phyloP scores from a whole-genome alignment of 2,329 filamentous ascomycete species.

The Fusarium fracticaudum region DNA sequence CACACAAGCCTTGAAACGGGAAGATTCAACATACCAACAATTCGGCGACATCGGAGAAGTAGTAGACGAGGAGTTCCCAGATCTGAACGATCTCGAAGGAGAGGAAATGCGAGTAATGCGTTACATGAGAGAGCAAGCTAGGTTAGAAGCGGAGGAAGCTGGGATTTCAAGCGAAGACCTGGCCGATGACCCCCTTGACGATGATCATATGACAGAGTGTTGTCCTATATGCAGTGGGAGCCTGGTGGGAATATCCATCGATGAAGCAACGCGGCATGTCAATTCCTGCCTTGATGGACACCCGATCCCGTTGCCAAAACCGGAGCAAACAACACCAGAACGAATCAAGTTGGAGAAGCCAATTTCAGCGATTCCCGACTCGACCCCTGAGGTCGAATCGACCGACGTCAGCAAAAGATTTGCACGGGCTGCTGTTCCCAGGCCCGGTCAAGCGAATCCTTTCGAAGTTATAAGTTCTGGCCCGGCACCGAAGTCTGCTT shows the following conservation, averaged over 20 bases:
- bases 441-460: constrained; percentile 83
- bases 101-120: constrained; percentile 73
- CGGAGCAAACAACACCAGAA: constrained; percentile 21
- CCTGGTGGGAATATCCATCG: constrained; percentile 66
- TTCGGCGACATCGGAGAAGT: constrained; percentile 50
- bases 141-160: constrained; percentile 68
- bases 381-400: constrained; percentile 47
- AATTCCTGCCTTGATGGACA: constrained; percentile 93
- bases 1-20: constrained; percentile 40
- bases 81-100: constrained; percentile 62
- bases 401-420: constrained; percentile 65
- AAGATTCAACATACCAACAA: constrained; percentile 46
- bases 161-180: constrained; percentile 52
- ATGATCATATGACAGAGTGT: constrained; percentile 46
- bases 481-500: constrained; percentile 71
- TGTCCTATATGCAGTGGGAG: constrained; percentile 83
- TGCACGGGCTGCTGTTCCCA: constrained; percentile 74
- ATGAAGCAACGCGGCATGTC: constrained; percentile 84
- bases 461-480: constrained; percentile 64
- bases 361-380: constrained; percentile 1
- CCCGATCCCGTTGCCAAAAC: constrained; percentile 64
- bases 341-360: constrained; percentile 13
- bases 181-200: constrained; percentile 46
- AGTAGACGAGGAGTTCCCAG: constrained; percentile 65
- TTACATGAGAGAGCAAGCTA: constrained; percentile 81